Conservation (phyloP, 2,329 filamentous ascomycete genomes). For the Alternaria tenuissima region DNA sequence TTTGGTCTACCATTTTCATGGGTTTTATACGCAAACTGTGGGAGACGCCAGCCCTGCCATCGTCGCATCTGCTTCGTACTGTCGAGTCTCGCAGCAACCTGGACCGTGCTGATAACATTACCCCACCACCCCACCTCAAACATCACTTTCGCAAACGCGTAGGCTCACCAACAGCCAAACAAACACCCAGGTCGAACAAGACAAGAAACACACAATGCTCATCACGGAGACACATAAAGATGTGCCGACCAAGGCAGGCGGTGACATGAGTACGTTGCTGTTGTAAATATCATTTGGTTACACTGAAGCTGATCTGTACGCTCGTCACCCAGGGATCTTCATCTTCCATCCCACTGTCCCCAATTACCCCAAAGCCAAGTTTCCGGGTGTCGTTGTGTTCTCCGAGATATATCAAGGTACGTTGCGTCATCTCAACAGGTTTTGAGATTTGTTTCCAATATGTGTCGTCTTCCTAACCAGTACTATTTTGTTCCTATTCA, state of each 20-base stretch:
- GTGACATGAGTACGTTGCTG: slow-evolving; percentile 63
- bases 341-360: slow-evolving; percentile 86
- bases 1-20: neutral
- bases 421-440: neutral
- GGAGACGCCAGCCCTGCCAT: neutral
- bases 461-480: neutral
- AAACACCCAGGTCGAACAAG: neutral
- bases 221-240: slow-evolving; percentile 67
- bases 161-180: slow-evolving; percentile 6
- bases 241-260: slow-evolving; percentile 66
- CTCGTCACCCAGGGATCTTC: slow-evolving; percentile 73
- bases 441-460: neutral
- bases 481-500: neutral
- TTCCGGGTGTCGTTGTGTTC: slow-evolving; percentile 87
- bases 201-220: slow-evolving; percentile 56
- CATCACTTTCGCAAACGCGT: slow-evolving; percentile 4
- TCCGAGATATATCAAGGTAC: slow-evolving; percentile 95
- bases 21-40: neutral
- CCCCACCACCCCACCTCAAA: slow-evolving; percentile 28
- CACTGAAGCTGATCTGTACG: slow-evolving; percentile 2
- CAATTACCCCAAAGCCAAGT: slow-evolving; percentile 87
- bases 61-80: neutral
- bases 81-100: slow-evolving; percentile 8
- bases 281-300: slow-evolving; percentile 8
- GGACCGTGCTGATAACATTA: slow-evolving; percentile 17